Evolutionary conservation across 2,329 filamentous ascomycete genomes (phyloP).

Genomic region (Verticillium albo-atrum): DNA sequence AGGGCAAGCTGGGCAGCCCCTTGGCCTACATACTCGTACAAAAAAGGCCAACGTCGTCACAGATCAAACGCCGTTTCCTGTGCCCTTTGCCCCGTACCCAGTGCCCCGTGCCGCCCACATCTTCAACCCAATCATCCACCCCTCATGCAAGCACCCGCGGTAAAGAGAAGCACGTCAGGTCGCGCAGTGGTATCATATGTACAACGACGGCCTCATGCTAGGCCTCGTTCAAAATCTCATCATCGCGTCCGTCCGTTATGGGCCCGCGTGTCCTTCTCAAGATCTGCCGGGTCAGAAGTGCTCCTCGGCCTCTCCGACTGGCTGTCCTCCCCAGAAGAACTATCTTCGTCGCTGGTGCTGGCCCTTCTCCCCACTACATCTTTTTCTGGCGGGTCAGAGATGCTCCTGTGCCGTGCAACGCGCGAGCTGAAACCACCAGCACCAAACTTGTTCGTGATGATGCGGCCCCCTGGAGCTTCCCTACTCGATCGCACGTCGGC

Average conservation of each 20-base stretch:
- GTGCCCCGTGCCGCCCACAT: background rate
- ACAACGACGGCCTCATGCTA: background rate
- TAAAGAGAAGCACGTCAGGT: background rate
- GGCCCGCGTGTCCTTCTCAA: slow-evolving; percentile 3
- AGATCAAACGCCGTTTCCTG: background rate
- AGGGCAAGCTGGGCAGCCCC: too few relatives aligned
- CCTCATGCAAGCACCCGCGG: background rate
- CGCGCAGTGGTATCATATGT: background rate
- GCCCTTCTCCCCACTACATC: background rate
- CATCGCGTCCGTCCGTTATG: slow-evolving; percentile 5
- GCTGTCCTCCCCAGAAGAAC: background rate
- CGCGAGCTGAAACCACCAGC: background rate
- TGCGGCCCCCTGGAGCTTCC: background rate
- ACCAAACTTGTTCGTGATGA: background rate
- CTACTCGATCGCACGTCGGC: background rate
- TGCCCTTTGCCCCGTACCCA: background rate
- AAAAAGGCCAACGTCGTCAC: background rate
- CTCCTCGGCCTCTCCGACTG: background rate
- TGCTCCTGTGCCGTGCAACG: slow-evolving; percentile 11
- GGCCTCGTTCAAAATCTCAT: background rate
- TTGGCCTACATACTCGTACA: background rate
- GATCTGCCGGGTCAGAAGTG: slow-evolving; percentile 3
- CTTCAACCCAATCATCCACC: background rate
- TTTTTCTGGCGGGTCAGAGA: slow-evolving; percentile 31
- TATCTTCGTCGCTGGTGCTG: background rate